Evolutionary conservation across 495 filamentous ascomycete species (phyloP), one percentile per base, ranked within the genome.

Genomic region (Annulohypoxylon nitens): DNA sequence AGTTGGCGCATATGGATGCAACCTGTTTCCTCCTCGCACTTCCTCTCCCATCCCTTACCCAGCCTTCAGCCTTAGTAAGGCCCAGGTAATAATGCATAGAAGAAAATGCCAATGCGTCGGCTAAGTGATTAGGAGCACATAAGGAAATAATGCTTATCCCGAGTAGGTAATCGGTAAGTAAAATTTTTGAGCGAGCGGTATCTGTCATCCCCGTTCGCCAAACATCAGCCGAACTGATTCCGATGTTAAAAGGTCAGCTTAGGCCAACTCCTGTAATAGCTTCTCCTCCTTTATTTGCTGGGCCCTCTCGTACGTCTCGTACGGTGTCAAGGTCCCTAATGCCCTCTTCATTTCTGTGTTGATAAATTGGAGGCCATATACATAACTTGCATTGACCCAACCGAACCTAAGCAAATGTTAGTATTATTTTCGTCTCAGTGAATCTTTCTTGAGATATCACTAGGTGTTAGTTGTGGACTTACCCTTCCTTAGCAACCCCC

Each of bases 301-400:
- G 9, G 88, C 88, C 73, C 82, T 86, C 67, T 87, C 81, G 78
- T 90, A 97, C 1, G 89, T 90, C 45, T 95, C 92, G 70, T 91
- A 98, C 2, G 91, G 89, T 3, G 94, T 96, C 64, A 94, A 87
- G 12, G 92, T 89, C 69, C 93, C 94, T 16, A 99, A 85, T 0
- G 96, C 93, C 50, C 94, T 90, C 78, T 88, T 89, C 88, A 94
- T 93, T 78, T 97, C 93, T 9, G 91, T 90, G 70, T 91, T 94
- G 54, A 97, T 83, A 70, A 97, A 89, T 45, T 93, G 90, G 39
- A 98, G 83, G 53, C 95, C 96, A 76, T 94, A 93, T 51, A 98
- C 90, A 78, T 94, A 98, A 76, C 93, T 97, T 67, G 95, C 96
- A 76, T 99, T 99, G 75, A 97, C 97, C 96, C 96, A 99, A 20